Percentiles rank a stretch among this genome's conserved stretches.
Evolutionary conservation across 495 filamentous ascomycete species (phyloP).

Genomic region (Penicillium soppii): DNA sequence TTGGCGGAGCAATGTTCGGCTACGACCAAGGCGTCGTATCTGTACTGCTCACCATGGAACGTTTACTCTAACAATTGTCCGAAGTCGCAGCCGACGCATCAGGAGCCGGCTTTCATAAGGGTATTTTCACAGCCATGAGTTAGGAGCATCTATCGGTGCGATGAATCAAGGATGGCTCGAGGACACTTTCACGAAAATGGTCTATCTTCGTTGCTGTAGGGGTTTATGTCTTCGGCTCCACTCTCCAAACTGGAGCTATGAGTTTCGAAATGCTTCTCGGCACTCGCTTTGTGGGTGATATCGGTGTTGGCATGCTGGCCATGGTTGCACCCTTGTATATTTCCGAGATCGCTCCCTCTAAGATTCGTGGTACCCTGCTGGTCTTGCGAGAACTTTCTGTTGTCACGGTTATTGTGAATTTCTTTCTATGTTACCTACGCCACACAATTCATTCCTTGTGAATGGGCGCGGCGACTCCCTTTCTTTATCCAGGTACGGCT

Average conservation of each 20-base stretch:
- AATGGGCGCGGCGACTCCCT: slow-evolving; percentile 28
- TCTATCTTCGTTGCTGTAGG: slow-evolving; percentile 51
- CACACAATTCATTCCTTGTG: slow-evolving; percentile 47
- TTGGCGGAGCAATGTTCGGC: slow-evolving; percentile 54
- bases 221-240: slow-evolving; percentile 52
- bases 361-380: slow-evolving; percentile 73
- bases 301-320: slow-evolving; percentile 72
- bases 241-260: slow-evolving; percentile 51
- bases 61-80: slow-evolving; percentile 48
- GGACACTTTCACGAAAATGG: slow-evolving; percentile 55
- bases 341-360: slow-evolving; percentile 70
- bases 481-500: slow-evolving; percentile 61
- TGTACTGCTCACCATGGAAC: slow-evolving; percentile 51
- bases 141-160: slow-evolving; percentile 54
- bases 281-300: slow-evolving; percentile 65
- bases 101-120: slow-evolving; percentile 53
- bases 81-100: slow-evolving; percentile 35
- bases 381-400: slow-evolving; percentile 76
- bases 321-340: slow-evolving; percentile 73
- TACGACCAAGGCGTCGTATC: slow-evolving; percentile 57
- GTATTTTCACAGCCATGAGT: slow-evolving; percentile 55
- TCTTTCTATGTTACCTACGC: slow-evolving; percentile 56
- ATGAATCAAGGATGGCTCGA: slow-evolving; percentile 56
- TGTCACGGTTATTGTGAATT: slow-evolving; percentile 8
- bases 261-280: slow-evolving; percentile 60